phyloP scores from a whole-genome alignment of 176 grass and related monocot species.

The Musa troglodytarum region DNA sequence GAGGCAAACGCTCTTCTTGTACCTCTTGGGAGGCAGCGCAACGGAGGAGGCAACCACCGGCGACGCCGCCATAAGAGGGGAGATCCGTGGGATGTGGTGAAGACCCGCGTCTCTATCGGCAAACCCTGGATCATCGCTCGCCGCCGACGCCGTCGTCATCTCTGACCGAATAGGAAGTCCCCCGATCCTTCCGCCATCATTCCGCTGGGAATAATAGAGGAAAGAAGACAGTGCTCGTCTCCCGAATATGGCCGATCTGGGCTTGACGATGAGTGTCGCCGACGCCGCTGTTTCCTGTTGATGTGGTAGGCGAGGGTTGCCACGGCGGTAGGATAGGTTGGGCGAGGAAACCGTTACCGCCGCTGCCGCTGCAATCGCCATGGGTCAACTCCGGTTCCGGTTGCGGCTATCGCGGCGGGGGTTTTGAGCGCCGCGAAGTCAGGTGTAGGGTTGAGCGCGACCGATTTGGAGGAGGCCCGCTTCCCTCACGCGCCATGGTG shows the following conservation, averaged over 20 bases:
- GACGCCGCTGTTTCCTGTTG: not conserved
- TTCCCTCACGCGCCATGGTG: too few species aligned
- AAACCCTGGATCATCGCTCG: not conserved
- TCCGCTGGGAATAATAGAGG: not conserved
- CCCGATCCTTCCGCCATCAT: not conserved
- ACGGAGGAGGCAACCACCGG: constrained; percentile 4
- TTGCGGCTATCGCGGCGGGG: not conserved
- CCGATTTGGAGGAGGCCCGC: too few species aligned
- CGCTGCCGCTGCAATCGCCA: not conserved
- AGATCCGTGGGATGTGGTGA: not conserved
- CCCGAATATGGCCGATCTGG: not conserved
- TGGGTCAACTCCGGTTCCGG: not conserved
- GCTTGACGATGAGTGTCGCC: not conserved
- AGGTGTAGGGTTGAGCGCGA: not conserved
- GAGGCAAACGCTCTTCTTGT: constrained; percentile 67
- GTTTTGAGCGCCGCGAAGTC: not conserved
- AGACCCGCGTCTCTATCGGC: not conserved
- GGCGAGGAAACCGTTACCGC: not conserved
- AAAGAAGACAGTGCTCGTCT: not conserved
- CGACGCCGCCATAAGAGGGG: constrained; percentile 18
- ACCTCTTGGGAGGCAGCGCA: constrained; percentile 19
- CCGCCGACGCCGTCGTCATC: not conserved
- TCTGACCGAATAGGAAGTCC: not conserved
- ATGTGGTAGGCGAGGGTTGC: not conserved
- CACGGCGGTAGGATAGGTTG: not conserved